Conservation (phyloP, 2,329 filamentous ascomycete genomes). For the Fusarium ramigenum region DNA sequence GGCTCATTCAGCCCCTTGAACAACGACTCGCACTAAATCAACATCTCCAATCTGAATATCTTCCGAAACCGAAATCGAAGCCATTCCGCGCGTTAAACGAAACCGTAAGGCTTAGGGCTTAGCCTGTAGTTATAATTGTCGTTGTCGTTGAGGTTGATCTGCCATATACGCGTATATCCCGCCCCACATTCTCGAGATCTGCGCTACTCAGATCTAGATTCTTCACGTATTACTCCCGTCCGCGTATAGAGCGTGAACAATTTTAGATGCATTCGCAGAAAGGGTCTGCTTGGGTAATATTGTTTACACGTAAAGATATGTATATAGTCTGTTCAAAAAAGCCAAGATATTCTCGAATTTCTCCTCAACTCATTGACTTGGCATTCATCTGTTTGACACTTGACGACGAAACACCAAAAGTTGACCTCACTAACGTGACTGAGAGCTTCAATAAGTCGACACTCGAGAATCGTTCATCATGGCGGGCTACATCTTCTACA, state of each 20-base stretch:
- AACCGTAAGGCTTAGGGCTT: slow-evolving; percentile 26
- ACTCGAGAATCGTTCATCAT: slow-evolving; percentile 9
- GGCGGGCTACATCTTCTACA: slow-evolving; percentile 50
- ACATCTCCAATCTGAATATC: background rate
- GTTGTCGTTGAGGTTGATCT: background rate
- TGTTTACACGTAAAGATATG: slow-evolving; percentile 4
- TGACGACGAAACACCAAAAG: background rate
- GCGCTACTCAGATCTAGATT: background rate
- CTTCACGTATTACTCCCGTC: slow-evolving; percentile 1
- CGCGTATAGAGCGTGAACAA: slow-evolving; percentile 22
- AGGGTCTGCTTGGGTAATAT: background rate
- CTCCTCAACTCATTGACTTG: background rate
- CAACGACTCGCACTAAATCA: background rate
- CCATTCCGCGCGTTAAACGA: background rate
- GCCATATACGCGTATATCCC: slow-evolving; percentile 25
- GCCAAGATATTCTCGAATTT: background rate
- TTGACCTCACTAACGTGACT: background rate
- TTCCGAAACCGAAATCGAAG: background rate
- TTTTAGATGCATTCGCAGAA: background rate
- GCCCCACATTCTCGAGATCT: slow-evolving; percentile 5
- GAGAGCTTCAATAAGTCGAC: background rate
- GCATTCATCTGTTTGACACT: background rate
- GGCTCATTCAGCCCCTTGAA: background rate
- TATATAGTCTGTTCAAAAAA: slow-evolving; percentile 25
- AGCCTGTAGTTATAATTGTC: background rate